Percentiles rank a stretch among this genome's conserved stretches.
Evolutionary conservation across 352 stramenopile species (phyloP).

Genomic region (Albugo candida): DNA sequence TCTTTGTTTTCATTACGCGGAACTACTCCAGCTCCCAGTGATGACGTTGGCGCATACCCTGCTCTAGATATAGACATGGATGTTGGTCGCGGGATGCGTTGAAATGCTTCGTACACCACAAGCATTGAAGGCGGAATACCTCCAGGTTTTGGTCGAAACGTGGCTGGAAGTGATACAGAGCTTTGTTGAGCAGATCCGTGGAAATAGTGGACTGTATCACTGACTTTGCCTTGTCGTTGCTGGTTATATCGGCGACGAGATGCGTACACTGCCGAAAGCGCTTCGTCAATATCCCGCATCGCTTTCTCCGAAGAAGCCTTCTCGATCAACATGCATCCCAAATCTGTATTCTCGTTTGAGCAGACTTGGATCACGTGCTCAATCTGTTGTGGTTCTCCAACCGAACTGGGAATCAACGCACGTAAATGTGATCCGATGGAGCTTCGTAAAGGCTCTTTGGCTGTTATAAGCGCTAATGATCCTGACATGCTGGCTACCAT

Average conservation of each 20-base stretch:
- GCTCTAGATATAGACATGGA: conserved; percentile 67
- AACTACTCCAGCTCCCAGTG: conserved; percentile 5
- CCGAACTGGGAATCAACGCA: conserved; percentile 73
- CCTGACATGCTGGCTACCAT: conserved; percentile 98
- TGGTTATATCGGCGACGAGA: conserved; percentile 73
- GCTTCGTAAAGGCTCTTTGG: conserved; percentile 92
- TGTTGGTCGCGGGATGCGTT: conserved; percentile 84
- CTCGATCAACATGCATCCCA: conserved; percentile 98
- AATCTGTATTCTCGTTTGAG: conserved; percentile 96
- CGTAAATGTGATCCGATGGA: conserved; percentile 95
- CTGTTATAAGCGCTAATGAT: conserved; percentile 94
- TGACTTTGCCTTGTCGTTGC: conserved; percentile 68
- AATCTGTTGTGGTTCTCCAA: conserved; percentile 81
- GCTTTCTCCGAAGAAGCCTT: conserved; percentile 98
- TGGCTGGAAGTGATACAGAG: conserved; percentile 76
- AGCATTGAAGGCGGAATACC: conserved; percentile 87
- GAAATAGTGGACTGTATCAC: conserved; percentile 51
- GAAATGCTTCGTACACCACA: conserved; percentile 96
- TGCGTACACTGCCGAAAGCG: conserved; percentile 71
- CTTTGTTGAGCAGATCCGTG: conserved; percentile 45
- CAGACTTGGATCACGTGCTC: conserved; percentile 96
- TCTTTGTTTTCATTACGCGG: conserved; percentile 23
- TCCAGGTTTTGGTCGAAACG: conserved; percentile 85
- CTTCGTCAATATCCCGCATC: conserved; percentile 95
- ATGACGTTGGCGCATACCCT: conserved; percentile 9